Base-by-base conservation (phyloP, 257 asterid genomes). In the Rubia yunnanensis region DNA sequence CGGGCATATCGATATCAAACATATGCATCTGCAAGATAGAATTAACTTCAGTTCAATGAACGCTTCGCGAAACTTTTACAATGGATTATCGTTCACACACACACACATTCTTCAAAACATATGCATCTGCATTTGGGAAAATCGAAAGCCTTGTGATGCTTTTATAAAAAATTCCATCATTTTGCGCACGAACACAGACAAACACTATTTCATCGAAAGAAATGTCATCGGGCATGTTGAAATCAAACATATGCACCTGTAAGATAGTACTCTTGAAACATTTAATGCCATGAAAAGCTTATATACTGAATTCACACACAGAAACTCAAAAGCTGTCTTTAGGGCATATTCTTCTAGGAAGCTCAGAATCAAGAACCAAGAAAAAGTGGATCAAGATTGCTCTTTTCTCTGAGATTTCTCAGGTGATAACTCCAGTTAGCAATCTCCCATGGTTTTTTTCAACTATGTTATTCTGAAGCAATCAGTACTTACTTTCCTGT, bases 401-500 rank as follows among this genome's bases (percentile, higher is more conserved):
- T 44, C 7, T n/a, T n/a, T n/a, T n/a, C n/a, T n/a, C n/a, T n/a
- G n/a, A n/a, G n/a, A n/a, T n/a, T n/a, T n/a, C n/a, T n/a, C n/a
- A n/a, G n/a, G n/a, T n/a, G n/a, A n/a, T n/a, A n/a, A n/a, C n/a
- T n/a, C n/a, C n/a, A n/a, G n/a, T n/a, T n/a, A n/a, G n/a, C n/a
- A n/a, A n/a, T n/a, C n/a, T n/a, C n/a, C n/a, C n/a, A n/a, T n/a
- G n/a, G n/a, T n/a, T n/a, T n/a, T n/a, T n/a, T n/a, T n/a, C n/a
- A n/a, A n/a, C n/a, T n/a, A n/a, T n/a, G n/a, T n/a, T n/a, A n/a
- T n/a, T n/a, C n/a, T n/a, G n/a, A n/a, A n/a, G n/a, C n/a, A n/a
- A n/a, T n/a, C n/a, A n/a, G n/a, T n/a, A n/a, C 80, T 69, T 76
- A 79, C 87, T 64, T 82, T 76, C 69, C 82, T 63, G 62, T 76